Percentiles rank a stretch among this genome's conserved stretches.
Conservation (phyloP, 192 early-diverging fungal species). For the Piromyces finnis region DNA sequence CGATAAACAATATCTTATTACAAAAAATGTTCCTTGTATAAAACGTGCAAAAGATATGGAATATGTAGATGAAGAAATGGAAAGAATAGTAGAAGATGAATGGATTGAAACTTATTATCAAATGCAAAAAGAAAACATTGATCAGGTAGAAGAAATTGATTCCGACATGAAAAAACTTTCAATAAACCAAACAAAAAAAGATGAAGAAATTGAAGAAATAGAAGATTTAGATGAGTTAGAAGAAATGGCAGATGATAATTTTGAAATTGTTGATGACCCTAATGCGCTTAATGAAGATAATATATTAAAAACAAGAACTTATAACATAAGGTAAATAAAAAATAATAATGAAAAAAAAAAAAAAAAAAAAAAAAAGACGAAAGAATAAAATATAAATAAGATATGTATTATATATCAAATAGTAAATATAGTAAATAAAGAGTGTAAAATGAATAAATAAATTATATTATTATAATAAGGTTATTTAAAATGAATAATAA, state of each 20-base stretch:
- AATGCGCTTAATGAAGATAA: constrained; percentile 23
- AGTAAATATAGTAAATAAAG: no score
- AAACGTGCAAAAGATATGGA: constrained; percentile 69
- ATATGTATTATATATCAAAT: no score
- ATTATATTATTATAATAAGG: no score
- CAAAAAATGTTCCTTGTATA: constrained; percentile 84
- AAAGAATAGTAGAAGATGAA: constrained; percentile 36
- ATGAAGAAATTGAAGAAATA: background rate
- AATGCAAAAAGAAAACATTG: constrained; percentile 62
- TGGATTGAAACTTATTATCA: constrained; percentile 55
- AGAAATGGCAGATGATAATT: background rate
- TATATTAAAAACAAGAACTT: constrained; percentile 69
- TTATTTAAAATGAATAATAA: no score
- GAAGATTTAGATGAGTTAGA: background rate
- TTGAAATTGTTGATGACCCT: background rate
- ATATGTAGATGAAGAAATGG: constrained; percentile 36
- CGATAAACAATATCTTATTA: constrained; percentile 53
- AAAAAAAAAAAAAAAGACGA: no score
- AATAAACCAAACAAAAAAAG: background rate
- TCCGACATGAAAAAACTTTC: background rate
- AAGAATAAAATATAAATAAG: no score
- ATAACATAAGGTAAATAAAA: background rate
- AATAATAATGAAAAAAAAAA: background rate
- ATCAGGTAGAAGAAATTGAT: background rate
- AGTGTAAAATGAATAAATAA: no score